phyloP scores from a whole-genome alignment of 164 flowering plant genomes.

The Vitis cinerea region DNA sequence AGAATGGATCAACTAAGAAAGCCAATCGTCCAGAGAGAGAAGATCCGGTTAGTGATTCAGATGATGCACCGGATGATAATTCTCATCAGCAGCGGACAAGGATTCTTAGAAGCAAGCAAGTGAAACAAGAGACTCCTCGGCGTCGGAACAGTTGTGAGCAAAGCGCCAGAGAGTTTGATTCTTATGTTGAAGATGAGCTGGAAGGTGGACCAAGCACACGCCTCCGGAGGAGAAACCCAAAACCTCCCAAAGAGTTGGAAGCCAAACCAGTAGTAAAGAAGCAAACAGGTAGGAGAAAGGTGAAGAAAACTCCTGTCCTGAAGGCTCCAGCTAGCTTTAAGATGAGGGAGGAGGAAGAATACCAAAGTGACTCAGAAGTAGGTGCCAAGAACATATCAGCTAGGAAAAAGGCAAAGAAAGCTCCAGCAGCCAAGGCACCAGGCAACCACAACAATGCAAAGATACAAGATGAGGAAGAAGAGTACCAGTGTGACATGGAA shows the following conservation, averaged over 20 bases:
- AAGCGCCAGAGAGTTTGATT: slow-evolving; percentile 16
- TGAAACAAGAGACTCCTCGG: slow-evolving; percentile 34
- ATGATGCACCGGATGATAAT: slow-evolving; percentile 24
- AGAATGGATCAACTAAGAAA: slow-evolving; percentile 35
- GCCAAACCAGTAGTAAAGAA: slow-evolving; percentile 34
- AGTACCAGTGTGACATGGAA: slow-evolving; percentile 74
- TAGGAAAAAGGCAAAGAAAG: slow-evolving; percentile 32
- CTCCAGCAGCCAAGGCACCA: slow-evolving; percentile 22
- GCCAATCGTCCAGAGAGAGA: slow-evolving; percentile 26
- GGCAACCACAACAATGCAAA: slow-evolving; percentile 17
- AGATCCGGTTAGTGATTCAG: slow-evolving; percentile 17
- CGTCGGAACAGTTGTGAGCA: slow-evolving; percentile 12
- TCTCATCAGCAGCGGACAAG: slow-evolving; percentile 20
- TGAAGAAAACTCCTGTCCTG: slow-evolving; percentile 25
- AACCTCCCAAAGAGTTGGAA: slow-evolving; percentile 25
- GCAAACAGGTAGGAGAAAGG: slow-evolving; percentile 32
- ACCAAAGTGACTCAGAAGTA: too few relatives aligned
- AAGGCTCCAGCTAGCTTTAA: too few relatives aligned
- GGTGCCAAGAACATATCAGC: slow-evolving; percentile 30
- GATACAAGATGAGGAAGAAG: slow-evolving; percentile 44
- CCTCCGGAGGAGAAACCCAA: slow-evolving; percentile 56
- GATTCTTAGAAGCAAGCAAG: slow-evolving; percentile 24
- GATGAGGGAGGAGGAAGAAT: too few relatives aligned
- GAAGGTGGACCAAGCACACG: slow-evolving; percentile 85
- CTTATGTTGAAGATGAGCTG: slow-evolving; percentile 35